These are phyloP conservation scores for Colletotrichum lupini DNA, from an alignment of 2,329 filamentous ascomycete genomes.

Conservation along the genomic window DNA sequence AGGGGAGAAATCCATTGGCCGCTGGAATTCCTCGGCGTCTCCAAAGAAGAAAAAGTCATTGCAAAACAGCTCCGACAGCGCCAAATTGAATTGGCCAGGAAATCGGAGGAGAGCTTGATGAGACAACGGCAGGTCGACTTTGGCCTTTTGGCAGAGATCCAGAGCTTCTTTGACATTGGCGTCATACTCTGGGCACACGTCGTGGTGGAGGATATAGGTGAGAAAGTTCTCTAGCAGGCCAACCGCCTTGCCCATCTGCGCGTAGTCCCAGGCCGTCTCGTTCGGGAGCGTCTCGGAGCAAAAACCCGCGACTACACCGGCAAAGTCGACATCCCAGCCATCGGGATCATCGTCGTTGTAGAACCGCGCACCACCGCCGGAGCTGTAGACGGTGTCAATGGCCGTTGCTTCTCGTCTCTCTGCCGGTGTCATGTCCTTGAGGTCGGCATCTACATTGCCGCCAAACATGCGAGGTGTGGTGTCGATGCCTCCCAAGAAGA, in stretches of 20 bases:
- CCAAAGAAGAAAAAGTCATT: constrained; percentile 37
- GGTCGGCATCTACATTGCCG: constrained; percentile 68
- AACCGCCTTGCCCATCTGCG: constrained; percentile 68
- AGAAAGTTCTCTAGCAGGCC: constrained; percentile 86
- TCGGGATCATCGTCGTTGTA: constrained; percentile 61
- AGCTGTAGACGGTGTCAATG: constrained; percentile 66
- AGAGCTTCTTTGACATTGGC: constrained; percentile 75
- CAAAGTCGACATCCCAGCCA: constrained; percentile 85
- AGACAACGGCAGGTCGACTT: constrained; percentile 73
- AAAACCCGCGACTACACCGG: constrained; percentile 80
- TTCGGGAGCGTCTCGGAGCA: constrained; percentile 66
- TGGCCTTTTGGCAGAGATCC: constrained; percentile 73
- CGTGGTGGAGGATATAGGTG: constrained; percentile 85
- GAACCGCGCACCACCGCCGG: constrained; percentile 57
- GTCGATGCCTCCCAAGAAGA: constrained; percentile 85
- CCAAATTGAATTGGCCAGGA: constrained; percentile 85
- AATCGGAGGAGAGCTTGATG: constrained; percentile 62
- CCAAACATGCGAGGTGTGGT: constrained; percentile 66
- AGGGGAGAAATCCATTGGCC: constrained; percentile 54
- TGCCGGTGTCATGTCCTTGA: constrained; percentile 65
- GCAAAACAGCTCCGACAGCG: constrained; percentile 76
- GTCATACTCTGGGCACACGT: constrained; percentile 85
- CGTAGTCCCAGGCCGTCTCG: constrained; percentile 65
- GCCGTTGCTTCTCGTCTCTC: constrained; percentile 74
- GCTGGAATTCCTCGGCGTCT: constrained; percentile 39